Evolutionary conservation across 768 basidiomycete genomes (phyloP), one percentile per base, ranked within the genome.

Genomic region (Auricularia auricula-judae): DNA sequence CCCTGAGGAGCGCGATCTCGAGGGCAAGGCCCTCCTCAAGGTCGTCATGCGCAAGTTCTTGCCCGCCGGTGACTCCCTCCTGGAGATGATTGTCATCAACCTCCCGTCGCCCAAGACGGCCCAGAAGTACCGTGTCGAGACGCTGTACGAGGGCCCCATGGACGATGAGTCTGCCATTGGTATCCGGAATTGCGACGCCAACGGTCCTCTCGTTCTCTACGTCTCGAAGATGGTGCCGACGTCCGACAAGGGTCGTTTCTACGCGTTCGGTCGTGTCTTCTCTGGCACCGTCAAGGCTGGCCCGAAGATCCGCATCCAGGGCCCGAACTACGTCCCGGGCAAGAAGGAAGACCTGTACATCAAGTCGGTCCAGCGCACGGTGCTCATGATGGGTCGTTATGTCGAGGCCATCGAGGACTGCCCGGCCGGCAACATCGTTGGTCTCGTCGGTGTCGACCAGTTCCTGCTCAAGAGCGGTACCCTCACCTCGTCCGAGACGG

Each of bases 1-100:
- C 65, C 76, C 79, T 59, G 92, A 95, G 1, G 96, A 97, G 82
- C 87, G 86, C 72, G 97, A 97, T 68, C 84, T 92, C 68, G 96
- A 98, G 76, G 89, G 93, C 74, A 99, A 99, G 79, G 83, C 85
- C 23, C 87, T 99, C 72, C 89, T 99, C 76, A 99, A 99, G 82
- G 87, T 88, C 70, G 77, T 98, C 78, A 98, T 99, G 97, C 89
- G 94, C 78, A 97, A 97, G 80, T 99, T 98, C 90, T 82, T 98
- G 70, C 97, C 97, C 74, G 97, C 97, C 68, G 97, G 97, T 73
- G 97, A 99, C 78, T 89, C 95, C 58, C 87, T 99, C 71, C 76
- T 99, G 79, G 97, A 98, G 84, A 99, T 99, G 97, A 98, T 98
- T 78, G 94, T 98, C 82, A 92, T 99, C 78, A 93, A 98, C 81